Conservation (phyloP, 208 protist genomes). For the Herpetomonas tarakana region DNA sequence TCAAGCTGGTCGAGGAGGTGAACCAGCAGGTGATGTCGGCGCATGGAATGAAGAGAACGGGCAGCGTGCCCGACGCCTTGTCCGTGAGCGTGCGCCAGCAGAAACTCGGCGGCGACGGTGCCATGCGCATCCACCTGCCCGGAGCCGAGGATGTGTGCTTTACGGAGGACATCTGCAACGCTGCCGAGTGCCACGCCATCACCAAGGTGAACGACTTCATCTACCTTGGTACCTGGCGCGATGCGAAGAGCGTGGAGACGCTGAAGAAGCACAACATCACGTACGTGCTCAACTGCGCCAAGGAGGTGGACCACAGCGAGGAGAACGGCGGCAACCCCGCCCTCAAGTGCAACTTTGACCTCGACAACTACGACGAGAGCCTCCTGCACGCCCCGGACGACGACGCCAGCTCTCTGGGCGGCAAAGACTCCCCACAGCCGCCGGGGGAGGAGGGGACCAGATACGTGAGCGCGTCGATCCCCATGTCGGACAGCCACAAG, state of each 20-base stretch:
- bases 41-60: neutral
- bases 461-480: constrained; percentile 44
- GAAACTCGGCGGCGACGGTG: neutral
- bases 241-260: constrained; percentile 49
- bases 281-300: constrained; percentile 79
- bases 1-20: constrained; percentile 42
- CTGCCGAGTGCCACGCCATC: constrained; percentile 58
- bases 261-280: constrained; percentile 45
- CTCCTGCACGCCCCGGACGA: constrained; percentile 4
- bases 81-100: neutral
- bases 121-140: neutral
- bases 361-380: neutral
- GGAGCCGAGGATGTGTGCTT: neutral
- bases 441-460: neutral
- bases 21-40: neutral
- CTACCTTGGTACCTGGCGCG: constrained; percentile 73
- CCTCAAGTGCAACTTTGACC: neutral
- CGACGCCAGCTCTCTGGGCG: no score
- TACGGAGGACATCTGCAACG: constrained; percentile 46
- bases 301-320: constrained; percentile 46
- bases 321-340: constrained; percentile 4
- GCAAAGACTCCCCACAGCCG: neutral
- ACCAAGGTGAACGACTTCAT: constrained; percentile 58
- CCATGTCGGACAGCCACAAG: constrained; percentile 67
- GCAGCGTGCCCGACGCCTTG: neutral